Conservation (phyloP, 352 stramenopile genomes). For the Pythium periplocum region DNA sequence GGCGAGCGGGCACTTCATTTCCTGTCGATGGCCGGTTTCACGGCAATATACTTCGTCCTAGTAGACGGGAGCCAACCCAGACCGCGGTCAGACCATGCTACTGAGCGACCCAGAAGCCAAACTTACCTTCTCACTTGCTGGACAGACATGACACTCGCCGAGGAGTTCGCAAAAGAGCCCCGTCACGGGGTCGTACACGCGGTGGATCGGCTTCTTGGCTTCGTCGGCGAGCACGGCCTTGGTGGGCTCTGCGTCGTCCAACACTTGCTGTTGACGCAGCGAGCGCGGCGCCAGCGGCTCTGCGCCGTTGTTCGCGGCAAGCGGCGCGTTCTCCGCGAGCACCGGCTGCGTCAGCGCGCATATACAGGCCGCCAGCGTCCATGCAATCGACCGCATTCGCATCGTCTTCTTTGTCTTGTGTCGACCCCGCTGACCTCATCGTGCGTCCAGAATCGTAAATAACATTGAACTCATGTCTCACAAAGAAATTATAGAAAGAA, state of each 20-base stretch:
- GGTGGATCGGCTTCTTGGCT: constrained; percentile 25
- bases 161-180: constrained; percentile 53
- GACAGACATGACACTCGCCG: constrained; percentile 49
- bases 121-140: constrained; percentile 39
- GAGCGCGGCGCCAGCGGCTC: not conserved
- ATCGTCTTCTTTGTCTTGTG: too few species aligned
- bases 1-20: constrained; percentile 44
- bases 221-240: not conserved
- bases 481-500: too few species aligned
- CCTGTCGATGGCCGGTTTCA: constrained; percentile 62
- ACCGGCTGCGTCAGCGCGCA: too few species aligned
- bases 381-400: too few species aligned
- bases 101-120: not conserved
- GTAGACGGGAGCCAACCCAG: constrained; percentile 2
- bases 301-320: too few species aligned
- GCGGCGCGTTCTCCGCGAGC: too few species aligned
- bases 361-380: too few species aligned
- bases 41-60: constrained; percentile 60
- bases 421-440: too few species aligned
- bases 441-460: too few species aligned
- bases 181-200: constrained; percentile 57
- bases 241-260: not conserved
- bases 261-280: not conserved
- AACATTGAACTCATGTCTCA: too few species aligned
- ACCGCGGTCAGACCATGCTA: constrained; percentile 2